Base-by-base conservation (phyloP, 306 rosid genomes). In the Glycine latifolia region DNA sequence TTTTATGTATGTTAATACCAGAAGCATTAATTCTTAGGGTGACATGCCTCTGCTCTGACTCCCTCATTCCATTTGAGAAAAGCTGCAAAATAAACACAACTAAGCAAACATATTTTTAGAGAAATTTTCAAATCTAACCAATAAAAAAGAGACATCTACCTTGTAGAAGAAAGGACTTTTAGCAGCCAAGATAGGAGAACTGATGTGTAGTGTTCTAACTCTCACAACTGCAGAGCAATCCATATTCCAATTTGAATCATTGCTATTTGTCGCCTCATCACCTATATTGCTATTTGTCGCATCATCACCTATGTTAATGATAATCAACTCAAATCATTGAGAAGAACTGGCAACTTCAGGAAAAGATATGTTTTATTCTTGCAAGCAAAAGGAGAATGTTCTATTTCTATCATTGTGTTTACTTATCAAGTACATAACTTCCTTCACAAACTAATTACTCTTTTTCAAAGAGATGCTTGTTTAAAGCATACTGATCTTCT, bases 1-100 rank as follows among this genome's bases (percentile, higher is more conserved):
- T 67, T 16, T 37, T 12, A 44, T 71, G 60, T 73, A 71, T 20
- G 59, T 73, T 63, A n/a, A 37, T 88, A 93, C 99, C 99, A 10
- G 97, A 91, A 56, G 94, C 96, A 78, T 76, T 81, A 54, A 93
- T 91, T 65, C 94, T 88, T 48, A 95, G 84, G 81, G 97, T 91
- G 77, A 95, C 98, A 53, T 89, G 94, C 43, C 94, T 86, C 70
- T 96, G 97, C 81, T 93, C 98, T 6, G 99, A 96, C 77, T 96
- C 99, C 88, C 86, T 96, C 99, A 96, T 96, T 73, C 99, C 99
- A 66, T 96, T 95, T 14, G 99, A 93, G 81, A 96, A 96, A 44
- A 96, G 90, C 99, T 96, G 80, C 16, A 78, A 50, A 76, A 81
- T 12, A 79, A 76, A 44, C 71, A 33, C 17, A 11, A 73, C 79